These are phyloP conservation scores for Saccharum spontaneum DNA, from an alignment of 176 grass and related monocot genomes.

Conservation along the genomic window DNA sequence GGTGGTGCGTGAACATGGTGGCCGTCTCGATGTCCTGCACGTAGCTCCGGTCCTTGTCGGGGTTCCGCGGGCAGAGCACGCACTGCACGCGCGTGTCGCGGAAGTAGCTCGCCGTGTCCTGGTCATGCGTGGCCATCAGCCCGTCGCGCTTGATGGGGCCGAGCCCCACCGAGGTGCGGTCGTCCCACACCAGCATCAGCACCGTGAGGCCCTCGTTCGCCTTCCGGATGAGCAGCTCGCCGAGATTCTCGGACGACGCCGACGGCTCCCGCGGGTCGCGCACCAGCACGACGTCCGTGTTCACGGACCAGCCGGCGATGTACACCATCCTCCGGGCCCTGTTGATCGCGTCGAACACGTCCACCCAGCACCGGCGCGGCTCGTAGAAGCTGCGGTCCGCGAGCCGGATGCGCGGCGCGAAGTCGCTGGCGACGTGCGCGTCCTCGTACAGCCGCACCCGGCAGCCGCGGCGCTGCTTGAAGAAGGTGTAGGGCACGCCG, in stretches of 20 bases:
- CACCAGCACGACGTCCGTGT: slow-evolving; percentile 60
- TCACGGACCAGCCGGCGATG: slow-evolving; percentile 86
- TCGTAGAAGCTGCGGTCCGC: slow-evolving; percentile 33
- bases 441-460: slow-evolving; percentile 76
- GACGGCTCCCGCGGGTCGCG: slow-evolving; percentile 44
- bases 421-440: slow-evolving; percentile 52
- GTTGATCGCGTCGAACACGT: slow-evolving; percentile 73
- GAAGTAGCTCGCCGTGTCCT: slow-evolving; percentile 72
- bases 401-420: slow-evolving; percentile 38
- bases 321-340: slow-evolving; percentile 64
- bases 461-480: slow-evolving; percentile 51
- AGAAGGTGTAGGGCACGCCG: slow-evolving; percentile 75
- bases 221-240: slow-evolving; percentile 75
- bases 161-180: slow-evolving; percentile 73
- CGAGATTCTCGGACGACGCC: slow-evolving; percentile 33
- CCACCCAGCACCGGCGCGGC: slow-evolving; percentile 77
- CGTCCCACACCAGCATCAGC: slow-evolving; percentile 85
- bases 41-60: slow-evolving; percentile 68
- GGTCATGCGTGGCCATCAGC: slow-evolving; percentile 86
- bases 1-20: slow-evolving; percentile 95
- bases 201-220: slow-evolving; percentile 56
- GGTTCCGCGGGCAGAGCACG: slow-evolving; percentile 77
- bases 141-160: slow-evolving; percentile 73
- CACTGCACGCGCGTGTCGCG: slow-evolving; percentile 42
- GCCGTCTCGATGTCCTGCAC: slow-evolving; percentile 58